Base-by-base conservation (phyloP, 1,139 yeast species). In the Pichia sp. region DNA sequence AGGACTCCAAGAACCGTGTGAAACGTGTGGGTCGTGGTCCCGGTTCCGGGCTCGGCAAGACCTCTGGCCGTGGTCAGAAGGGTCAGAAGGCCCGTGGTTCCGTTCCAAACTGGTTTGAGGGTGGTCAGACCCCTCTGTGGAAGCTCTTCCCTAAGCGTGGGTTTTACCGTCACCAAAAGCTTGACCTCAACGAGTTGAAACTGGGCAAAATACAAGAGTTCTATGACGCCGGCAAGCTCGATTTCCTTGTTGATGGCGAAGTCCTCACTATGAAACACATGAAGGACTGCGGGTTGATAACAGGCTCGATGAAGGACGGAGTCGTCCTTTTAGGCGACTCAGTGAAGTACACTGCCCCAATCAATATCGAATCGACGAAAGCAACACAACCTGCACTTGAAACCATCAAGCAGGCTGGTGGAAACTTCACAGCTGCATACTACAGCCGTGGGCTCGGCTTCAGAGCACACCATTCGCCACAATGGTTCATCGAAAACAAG, bases 61-160 rank as follows among this genome's bases (percentile, higher is more conserved):
- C 98, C 1, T 83, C 98, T 3, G 96, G 96, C 48, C 80, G 99
- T 68, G 99, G 99, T 75, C 96, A 89, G 66, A 95, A 91, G 72
- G 99, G 99, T 81, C 99, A 93, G 69, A 91, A 91, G 72, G 97
- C 98, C 13, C 82, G 98, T 71, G 88, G 93, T 37, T 81, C 84
- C 50, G 95, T 91, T 22, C 93, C 91, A 54, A 81, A 86, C 57
- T 89, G 96, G 93, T 88, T 91, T 68, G 99, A 93, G 74, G 99
- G 99, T 80, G 99, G 99, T 66, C 99, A 93, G 69, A 93, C 99
- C 1, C 98, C 98, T 23, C 85, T 85, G 62, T 87, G 83, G 66
- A 87, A 87, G 68, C 73, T 90, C 56, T 89, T 90, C 69, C 98
- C 98, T 50, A 91, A 93, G 67, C 76, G 85, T 55, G 99, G 99